These are phyloP conservation scores for Cornus kousa DNA, from an alignment of 148 eudicot genomes.

Conservation along the genomic window DNA sequence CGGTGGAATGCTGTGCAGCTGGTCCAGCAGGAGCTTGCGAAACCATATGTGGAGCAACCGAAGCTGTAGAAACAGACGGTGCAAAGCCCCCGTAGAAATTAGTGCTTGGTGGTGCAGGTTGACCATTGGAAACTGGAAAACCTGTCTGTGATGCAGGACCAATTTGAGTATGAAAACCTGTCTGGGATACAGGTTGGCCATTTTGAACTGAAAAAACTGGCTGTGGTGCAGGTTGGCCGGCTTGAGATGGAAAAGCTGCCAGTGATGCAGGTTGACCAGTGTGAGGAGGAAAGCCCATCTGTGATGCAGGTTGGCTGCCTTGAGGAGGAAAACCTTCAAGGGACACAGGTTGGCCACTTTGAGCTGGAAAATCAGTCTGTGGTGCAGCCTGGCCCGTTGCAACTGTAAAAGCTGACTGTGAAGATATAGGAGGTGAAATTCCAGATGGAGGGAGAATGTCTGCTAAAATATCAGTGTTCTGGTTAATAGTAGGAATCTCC, in stretches of 20 bases:
- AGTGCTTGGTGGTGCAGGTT: conserved; percentile 20
- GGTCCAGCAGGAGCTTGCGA: conserved; percentile 35
- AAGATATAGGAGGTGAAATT: conserved; percentile 28
- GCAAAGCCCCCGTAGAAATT: conserved; percentile 21
- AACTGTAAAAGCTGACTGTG: conserved; percentile 10
- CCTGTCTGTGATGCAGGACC: conserved; percentile 14
- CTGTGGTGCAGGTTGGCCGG: conserved; percentile 1
- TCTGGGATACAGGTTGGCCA: not conserved
- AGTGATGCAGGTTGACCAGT: conserved; percentile 15
- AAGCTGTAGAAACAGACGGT: conserved; percentile 8
- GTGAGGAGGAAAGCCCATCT: conserved; percentile 29
- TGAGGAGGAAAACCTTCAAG: conserved; percentile 27
- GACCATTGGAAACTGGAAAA: conserved; percentile 26
- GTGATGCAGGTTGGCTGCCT: conserved; percentile 21
- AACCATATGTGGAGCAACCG: conserved; percentile 21
- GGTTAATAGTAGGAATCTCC: conserved; percentile 22
- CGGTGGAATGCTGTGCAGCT: conserved; percentile 15
- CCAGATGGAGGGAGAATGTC: conserved; percentile 73
- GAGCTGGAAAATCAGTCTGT: conserved; percentile 26
- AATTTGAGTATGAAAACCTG: not conserved
- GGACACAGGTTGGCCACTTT: conserved; percentile 14
- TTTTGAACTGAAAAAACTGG: not conserved
- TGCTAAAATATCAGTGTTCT: conserved; percentile 63
- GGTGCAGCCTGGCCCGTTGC: conserved; percentile 20
- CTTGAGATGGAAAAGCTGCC: conserved; percentile 14